Evolutionary conservation across 2,329 filamentous ascomycete species (phyloP).

Genomic region (Colletotrichum melonis): DNA sequence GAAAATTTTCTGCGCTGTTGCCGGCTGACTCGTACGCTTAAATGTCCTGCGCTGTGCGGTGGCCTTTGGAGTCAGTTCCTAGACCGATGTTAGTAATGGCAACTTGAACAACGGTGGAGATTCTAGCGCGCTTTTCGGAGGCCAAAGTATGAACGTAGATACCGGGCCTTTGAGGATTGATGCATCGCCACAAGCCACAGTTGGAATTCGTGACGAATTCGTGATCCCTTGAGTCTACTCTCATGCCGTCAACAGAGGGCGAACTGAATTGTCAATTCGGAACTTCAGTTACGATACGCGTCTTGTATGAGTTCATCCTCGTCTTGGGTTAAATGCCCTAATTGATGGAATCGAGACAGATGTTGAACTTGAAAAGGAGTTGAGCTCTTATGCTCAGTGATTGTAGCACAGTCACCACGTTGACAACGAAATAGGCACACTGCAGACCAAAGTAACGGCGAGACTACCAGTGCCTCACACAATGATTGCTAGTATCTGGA

Average conservation of each 20-base stretch:
- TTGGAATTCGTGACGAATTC: background rate
- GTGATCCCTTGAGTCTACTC: background rate
- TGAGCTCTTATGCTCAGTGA: no score
- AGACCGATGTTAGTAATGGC: slow-evolving; percentile 13
- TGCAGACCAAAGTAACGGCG: no score
- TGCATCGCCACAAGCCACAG: background rate
- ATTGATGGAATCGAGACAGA: no score
- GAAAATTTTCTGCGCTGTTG: background rate
- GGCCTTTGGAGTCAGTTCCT: background rate
- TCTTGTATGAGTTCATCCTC: no score
- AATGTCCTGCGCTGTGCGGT: background rate
- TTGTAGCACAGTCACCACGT: no score
- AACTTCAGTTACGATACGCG: background rate
- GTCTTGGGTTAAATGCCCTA: no score
- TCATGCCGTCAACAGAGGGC: background rate
- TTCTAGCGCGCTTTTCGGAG: background rate
- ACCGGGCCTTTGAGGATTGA: background rate
- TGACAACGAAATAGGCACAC: no score
- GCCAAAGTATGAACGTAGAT: background rate
- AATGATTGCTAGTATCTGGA: background rate
- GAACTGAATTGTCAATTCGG: no score
- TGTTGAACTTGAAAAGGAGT: no score
- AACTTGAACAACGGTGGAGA: background rate
- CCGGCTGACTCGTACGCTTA: slow-evolving; percentile 3
- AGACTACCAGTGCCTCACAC: no score